Base-by-base conservation (phyloP, 495 filamentous ascomycete genomes). In the Peziza echinospora region DNA sequence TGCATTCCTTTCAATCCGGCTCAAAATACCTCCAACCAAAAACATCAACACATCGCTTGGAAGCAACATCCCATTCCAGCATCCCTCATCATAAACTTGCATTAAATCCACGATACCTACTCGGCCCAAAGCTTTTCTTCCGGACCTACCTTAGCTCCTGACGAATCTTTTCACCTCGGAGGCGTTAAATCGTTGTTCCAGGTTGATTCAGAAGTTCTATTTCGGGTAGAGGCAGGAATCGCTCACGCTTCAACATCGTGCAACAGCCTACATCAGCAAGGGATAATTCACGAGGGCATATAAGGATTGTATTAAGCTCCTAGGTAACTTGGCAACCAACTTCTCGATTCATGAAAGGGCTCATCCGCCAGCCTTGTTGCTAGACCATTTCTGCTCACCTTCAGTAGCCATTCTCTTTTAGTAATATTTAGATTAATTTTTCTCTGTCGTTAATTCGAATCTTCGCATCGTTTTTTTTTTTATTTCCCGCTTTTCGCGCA, bases 381-480 rank as follows among this genome's bases (percentile, higher is more conserved):
- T 49, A 26, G 41, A 43, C 41, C 5, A 19, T 23, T n/a, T 34
- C 26, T 23, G 21, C 41, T 43, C 41, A 21, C 21, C 21, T 23
- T 60, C 58, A 49, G 47, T 49, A 59, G 47, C 47, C 44, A 57
- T 49, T 59, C 54, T 52, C 49, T 26, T 28, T 34, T 46, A 56
- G 50, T 47, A 56, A 45, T 51, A 53, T 51, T 47, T 42, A 47
- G 26, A 41, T 16, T n/a, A 21, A 19, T 25, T 57, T 57, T 55
- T 53, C 30, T 47, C 43, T 41, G 41, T 42, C 46, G 46, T 45
- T 54, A 54, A 41, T 54, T 52, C 52, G 55, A 53, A 50, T 46
- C 34, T 28, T 16, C 42, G 40, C 25, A 39, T 23, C 5, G 26
- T 25, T 21, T 24, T 40, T 47, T 40, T 24, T 24, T n/a, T n/a